A percentile compares a stretch with the other conserved stretches of the same genome.
phyloP scores from a whole-genome alignment of 768 basidiomycete species.

The Mrakia frigida region DNA sequence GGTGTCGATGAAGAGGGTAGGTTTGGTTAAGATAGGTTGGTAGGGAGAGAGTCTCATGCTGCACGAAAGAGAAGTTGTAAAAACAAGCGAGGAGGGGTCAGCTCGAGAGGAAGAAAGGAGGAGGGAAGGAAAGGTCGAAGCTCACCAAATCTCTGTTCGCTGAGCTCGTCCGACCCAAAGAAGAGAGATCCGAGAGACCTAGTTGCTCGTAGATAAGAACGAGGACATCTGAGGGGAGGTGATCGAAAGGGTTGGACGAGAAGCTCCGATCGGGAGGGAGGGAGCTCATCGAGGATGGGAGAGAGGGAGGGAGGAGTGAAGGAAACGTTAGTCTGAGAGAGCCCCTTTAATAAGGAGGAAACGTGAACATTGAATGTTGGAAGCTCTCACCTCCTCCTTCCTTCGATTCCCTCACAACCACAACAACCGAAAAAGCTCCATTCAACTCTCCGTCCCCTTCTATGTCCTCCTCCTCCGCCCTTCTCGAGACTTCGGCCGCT shows the following conservation, averaged over 20 bases:
- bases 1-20: background rate
- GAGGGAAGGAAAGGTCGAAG: background rate
- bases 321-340: background rate
- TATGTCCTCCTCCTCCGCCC: too few relatives aligned
- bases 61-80: background rate
- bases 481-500: too few relatives aligned
- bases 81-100: background rate
- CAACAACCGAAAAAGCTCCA: too few relatives aligned
- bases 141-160: background rate
- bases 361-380: too few relatives aligned
- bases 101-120: background rate
- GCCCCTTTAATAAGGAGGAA: too few relatives aligned
- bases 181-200: background rate
- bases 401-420: too few relatives aligned
- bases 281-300: background rate
- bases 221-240: conserved; percentile 5
- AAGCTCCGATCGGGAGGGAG: background rate
- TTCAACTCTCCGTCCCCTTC: too few relatives aligned
- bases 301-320: background rate
- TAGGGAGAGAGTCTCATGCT: conserved; percentile 2
- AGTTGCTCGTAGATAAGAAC: background rate
- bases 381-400: too few relatives aligned
- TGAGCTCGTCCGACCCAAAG: background rate
- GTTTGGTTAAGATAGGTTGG: background rate
- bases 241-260: background rate